Base-by-base conservation (phyloP, 1,284 basidiomycete species). In the Pseudomicrostroma phylloplanum region DNA sequence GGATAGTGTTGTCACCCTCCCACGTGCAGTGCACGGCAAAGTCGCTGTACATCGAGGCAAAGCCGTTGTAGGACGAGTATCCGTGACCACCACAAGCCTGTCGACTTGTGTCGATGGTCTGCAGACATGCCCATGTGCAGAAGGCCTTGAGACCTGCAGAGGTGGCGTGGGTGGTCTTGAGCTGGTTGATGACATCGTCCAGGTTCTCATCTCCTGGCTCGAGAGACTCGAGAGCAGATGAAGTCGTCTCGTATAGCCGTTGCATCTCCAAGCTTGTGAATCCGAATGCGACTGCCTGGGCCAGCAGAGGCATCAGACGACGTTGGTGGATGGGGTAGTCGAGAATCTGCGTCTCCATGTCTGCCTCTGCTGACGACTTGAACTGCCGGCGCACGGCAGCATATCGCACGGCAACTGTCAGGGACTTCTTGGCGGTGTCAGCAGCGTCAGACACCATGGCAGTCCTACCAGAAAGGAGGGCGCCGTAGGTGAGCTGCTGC, bases 271-370 rank as follows among this genome's bases (percentile, higher is more conserved):
- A 67, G 39, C 81, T 80, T 1, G 83, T 84, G 76, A 84, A 84
- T 17, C 83, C 83, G 63, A 84, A 83, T 4, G 84, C 84, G 55
- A 84, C 79, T 0, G 84, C 81, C 79, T 85, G 84, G 9, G 84
- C 82, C 30, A 84, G 77, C 21, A 85, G 79, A 30, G 84, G 84
- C 78, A 85, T 80, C 40, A 85, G 73, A n/a, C 84, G 80, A 19
- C 84, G 81, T 76, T 85, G 84, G 74, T 85, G 84, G 58, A 85
- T 84, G 6, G 84, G 84, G 72, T 85, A 85, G 74, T 85, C 84
- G 67, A 85, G 78, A 21, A 85, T 69, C 70, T 84, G 83, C 1
- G 83, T 84, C 75, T 85, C 84, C 55, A 66, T 60, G 62, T 70
- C 40, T 15, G 67, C 69, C 25, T 76, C 70, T 15, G 72, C 66